Percentiles rank a stretch among this genome's conserved stretches.
phyloP scores from a whole-genome alignment of 495 filamentous ascomycete genomes.

The Hyphodiscus hymeniophilus region DNA sequence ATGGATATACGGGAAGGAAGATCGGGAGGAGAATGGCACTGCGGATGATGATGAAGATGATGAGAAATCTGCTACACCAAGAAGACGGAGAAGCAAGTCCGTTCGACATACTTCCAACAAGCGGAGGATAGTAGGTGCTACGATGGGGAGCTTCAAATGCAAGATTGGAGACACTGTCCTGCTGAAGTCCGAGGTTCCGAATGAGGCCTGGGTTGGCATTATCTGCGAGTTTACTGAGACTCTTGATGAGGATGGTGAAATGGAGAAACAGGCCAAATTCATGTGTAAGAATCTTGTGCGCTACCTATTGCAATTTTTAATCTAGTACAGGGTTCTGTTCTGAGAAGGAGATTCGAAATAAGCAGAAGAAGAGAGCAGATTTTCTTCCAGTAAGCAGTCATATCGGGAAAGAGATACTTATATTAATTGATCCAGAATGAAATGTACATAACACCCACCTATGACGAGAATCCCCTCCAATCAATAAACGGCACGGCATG shows the following conservation, averaged over 20 bases:
- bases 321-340: constrained; percentile 62
- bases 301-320: constrained; percentile 26
- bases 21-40: constrained; percentile 13
- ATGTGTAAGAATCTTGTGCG: constrained; percentile 27
- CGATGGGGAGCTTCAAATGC: constrained; percentile 80
- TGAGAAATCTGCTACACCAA: background rate
- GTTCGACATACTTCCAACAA: constrained; percentile 2
- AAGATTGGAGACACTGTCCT: constrained; percentile 73
- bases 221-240: constrained; percentile 69
- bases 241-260: constrained; percentile 56
- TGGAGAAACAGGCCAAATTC: constrained; percentile 61
- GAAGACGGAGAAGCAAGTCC: constrained; percentile 8
- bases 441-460: constrained; percentile 79
- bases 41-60: constrained; percentile 2
- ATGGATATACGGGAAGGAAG: constrained; percentile 63
- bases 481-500: constrained; percentile 85
- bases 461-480: constrained; percentile 75
- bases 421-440: constrained; percentile 55
- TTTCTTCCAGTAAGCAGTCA: constrained; percentile 49
- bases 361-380: constrained; percentile 76
- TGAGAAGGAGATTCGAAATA: constrained; percentile 75
- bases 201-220: constrained; percentile 85
- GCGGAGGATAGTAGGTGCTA: constrained; percentile 64
- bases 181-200: constrained; percentile 42
- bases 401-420: background rate